Percentiles rank a stretch among this genome's conserved stretches.
phyloP scores from a whole-genome alignment of 2,329 filamentous ascomycete genomes.

The Diplodia corticola region DNA sequence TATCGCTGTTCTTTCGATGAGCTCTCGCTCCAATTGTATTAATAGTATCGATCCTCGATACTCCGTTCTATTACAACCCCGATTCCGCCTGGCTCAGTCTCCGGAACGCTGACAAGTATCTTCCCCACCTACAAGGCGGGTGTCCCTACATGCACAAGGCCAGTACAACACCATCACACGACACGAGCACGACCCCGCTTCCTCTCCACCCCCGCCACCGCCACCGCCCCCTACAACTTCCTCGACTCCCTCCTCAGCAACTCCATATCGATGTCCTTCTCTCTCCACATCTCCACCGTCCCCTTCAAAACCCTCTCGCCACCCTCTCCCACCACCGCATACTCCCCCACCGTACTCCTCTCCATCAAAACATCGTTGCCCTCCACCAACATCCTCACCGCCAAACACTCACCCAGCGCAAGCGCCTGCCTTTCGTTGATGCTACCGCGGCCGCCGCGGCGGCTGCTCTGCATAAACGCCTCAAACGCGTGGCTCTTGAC shows the following conservation, averaged over 20 bases:
- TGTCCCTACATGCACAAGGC: too few relatives aligned
- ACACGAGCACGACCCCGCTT: background rate
- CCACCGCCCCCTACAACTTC: background rate
- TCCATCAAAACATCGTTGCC: background rate
- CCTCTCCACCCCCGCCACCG: background rate
- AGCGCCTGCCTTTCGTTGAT: background rate
- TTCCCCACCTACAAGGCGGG: too few relatives aligned
- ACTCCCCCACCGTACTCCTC: background rate
- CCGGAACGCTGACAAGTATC: constrained; percentile 28
- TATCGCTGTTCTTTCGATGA: too few relatives aligned
- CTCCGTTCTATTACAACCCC: too few relatives aligned
- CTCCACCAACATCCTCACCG: background rate
- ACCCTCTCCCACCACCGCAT: background rate
- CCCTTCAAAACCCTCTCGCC: background rate
- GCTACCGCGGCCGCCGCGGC: background rate
- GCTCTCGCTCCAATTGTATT: constrained; percentile 22
- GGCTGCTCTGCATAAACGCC: background rate
- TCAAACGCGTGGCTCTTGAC: background rate
- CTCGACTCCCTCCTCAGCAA: background rate
- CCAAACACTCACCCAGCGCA: background rate
- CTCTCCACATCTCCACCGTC: background rate
- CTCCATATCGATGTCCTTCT: background rate
- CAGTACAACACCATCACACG: too few relatives aligned
- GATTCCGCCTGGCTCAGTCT: constrained; percentile 28
- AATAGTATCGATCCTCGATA: too few relatives aligned